These are phyloP conservation scores for Coemansia sp. DNA, from an alignment of 192 early-diverging fungal species.

Conservation along the genomic window DNA sequence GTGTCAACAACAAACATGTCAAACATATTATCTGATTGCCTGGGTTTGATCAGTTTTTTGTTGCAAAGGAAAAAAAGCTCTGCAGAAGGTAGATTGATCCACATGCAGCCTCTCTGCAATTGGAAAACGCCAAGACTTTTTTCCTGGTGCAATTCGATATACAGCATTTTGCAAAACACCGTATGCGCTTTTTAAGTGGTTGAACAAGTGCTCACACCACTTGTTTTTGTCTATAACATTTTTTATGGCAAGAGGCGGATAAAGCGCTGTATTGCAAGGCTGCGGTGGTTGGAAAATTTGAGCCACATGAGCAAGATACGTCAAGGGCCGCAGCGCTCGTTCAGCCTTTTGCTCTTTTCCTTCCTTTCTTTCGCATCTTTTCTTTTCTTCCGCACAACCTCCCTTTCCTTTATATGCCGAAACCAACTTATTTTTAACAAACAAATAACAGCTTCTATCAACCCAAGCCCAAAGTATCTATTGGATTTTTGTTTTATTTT, in stretches of 20 bases:
- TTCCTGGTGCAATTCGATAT: too few species aligned
- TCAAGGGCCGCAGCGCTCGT: background rate
- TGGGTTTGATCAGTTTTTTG: background rate
- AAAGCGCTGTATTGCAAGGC: too few species aligned
- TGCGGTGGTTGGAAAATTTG: background rate
- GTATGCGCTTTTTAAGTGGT: background rate
- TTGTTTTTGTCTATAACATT: too few species aligned
- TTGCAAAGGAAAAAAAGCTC: background rate
- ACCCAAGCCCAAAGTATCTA: background rate
- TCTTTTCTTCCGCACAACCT: background rate
- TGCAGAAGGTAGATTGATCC: background rate
- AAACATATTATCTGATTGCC: background rate
- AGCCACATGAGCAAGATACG: background rate
- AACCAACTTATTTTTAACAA: background rate
- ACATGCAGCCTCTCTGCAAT: background rate
- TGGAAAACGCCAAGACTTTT: slow-evolving; percentile 2
- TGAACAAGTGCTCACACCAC: background rate
- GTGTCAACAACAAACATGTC: background rate
- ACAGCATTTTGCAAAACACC: background rate
- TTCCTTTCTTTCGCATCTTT: background rate
- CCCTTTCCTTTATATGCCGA: slow-evolving; percentile 9
- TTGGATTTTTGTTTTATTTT: background rate
- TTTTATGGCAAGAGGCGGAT: too few species aligned
- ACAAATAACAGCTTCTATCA: background rate
- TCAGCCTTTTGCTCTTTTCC: background rate